These are phyloP conservation scores for Pseudogymnoascus sp. DNA, from an alignment of 2,329 filamentous ascomycete genomes.

Conservation along the genomic window DNA sequence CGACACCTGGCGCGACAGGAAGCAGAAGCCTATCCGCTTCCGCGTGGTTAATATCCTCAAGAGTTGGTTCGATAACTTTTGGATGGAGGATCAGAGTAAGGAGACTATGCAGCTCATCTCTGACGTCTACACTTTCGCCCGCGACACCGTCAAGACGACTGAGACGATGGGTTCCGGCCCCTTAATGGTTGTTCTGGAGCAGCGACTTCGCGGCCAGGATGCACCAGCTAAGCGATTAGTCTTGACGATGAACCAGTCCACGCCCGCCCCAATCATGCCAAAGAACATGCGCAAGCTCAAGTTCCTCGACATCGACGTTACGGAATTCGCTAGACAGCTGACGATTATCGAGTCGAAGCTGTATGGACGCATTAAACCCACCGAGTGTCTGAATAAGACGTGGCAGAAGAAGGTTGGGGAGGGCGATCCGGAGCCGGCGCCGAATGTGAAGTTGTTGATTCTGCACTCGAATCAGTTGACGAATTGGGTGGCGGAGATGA, in stretches of 20 bases:
- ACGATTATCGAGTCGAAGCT: conserved; percentile 94
- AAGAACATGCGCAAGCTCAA: conserved; percentile 99
- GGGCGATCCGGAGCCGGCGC: conserved; percentile 74
- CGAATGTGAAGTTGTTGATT: conserved; percentile 93
- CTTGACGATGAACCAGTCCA: conserved; percentile 73
- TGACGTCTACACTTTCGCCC: conserved; percentile 83
- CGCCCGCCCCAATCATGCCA: conserved; percentile 82
- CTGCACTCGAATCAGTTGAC: conserved; percentile 97
- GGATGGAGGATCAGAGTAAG: conserved; percentile 92
- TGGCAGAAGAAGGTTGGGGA: conserved; percentile 94
- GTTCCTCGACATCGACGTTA: conserved; percentile 92
- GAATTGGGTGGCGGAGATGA: conserved; percentile 99
- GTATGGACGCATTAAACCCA: conserved; percentile 92
- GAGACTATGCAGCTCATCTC: conserved; percentile 78
- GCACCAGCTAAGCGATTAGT: conserved; percentile 78
- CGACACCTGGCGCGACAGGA: conserved; percentile 82
- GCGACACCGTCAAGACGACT: conserved; percentile 84
- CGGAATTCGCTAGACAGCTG: conserved; percentile 93
- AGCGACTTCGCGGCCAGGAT: conserved; percentile 81
- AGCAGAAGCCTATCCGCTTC: conserved; percentile 93
- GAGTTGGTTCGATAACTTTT: conserved; percentile 97
- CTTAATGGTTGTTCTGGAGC: conserved; percentile 79
- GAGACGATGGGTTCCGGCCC: conserved; percentile 84
- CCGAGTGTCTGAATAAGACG: conserved; percentile 95
- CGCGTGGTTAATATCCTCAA: conserved; percentile 96